Percentiles rank a stretch among this genome's conserved stretches.
phyloP scores from a whole-genome alignment of 257 asterid species.

The Ligustrum vulgare region DNA sequence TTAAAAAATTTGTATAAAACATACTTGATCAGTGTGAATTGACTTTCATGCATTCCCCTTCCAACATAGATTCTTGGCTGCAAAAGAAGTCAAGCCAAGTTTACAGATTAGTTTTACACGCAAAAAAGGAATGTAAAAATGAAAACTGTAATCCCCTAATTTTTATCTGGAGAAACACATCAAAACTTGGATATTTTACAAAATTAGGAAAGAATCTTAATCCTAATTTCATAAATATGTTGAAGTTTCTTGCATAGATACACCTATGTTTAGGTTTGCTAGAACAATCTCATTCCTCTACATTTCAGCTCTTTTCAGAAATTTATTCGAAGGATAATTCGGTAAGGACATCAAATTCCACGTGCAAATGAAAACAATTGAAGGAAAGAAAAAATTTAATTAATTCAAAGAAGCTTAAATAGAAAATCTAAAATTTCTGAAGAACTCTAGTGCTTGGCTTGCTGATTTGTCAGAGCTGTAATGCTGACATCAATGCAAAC shows the following conservation, averaged over 20 bases:
- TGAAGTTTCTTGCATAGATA: not conserved
- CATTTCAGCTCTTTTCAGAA: constrained; percentile 13
- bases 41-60: constrained; percentile 99
- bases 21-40: constrained; percentile 84
- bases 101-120: not conserved
- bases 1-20: constrained; percentile 26
- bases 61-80: constrained; percentile 97
- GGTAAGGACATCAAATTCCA: not conserved
- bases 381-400: not conserved
- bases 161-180: not conserved
- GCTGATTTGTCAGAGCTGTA: not conserved
- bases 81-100: constrained; percentile 14
- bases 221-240: not conserved
- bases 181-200: not conserved
- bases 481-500: not conserved
- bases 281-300: constrained; percentile 12
- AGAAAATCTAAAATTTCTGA: constrained; percentile 2
- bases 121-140: not conserved
- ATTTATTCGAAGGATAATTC: not conserved
- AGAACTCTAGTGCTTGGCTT: not conserved
- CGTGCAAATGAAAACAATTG: constrained; percentile 8
- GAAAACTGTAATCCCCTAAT: not conserved
- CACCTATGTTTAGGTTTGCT: not conserved
- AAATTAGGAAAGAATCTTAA: not conserved
- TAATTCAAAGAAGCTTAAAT: constrained; percentile 9